Conservation (phyloP, 2,329 filamentous ascomycete genomes). For the Exophiala phaeomuriformis region DNA sequence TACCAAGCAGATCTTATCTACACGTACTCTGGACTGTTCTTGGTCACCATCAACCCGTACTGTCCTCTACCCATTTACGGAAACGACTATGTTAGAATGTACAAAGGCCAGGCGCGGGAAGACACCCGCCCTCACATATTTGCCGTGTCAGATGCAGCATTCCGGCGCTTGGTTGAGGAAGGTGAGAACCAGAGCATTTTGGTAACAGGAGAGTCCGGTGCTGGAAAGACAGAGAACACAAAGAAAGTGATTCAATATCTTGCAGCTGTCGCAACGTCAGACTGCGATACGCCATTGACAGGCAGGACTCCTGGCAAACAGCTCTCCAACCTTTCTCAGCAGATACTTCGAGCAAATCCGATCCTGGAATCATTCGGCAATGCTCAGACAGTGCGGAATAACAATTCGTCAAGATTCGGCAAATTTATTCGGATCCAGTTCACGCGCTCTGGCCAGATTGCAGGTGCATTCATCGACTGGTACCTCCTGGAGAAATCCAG, state of each 20-base stretch:
- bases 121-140: slow-evolving; percentile 97
- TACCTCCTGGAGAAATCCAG: slow-evolving; percentile 97
- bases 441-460: slow-evolving; percentile 76
- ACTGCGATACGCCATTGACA: slow-evolving; percentile 53
- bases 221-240: slow-evolving; percentile 97
- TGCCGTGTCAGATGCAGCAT: slow-evolving; percentile 94
- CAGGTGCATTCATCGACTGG: slow-evolving; percentile 96
- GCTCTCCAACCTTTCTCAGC: slow-evolving; percentile 83
- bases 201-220: slow-evolving; percentile 95
- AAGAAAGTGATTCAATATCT: slow-evolving; percentile 99
- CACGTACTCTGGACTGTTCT: slow-evolving; percentile 92
- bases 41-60: slow-evolving; percentile 96
- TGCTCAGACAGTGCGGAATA: slow-evolving; percentile 93
- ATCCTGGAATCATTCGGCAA: slow-evolving; percentile 98
- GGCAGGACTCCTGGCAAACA: slow-evolving; percentile 55
- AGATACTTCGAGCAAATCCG: slow-evolving; percentile 91
- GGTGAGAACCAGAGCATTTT: slow-evolving; percentile 95
- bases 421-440: slow-evolving; percentile 99
- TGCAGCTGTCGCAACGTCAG: slow-evolving; percentile 77
- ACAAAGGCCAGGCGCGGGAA: slow-evolving; percentile 81
- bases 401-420: slow-evolving; percentile 96
- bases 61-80: slow-evolving; percentile 90
- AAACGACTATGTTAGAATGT: slow-evolving; percentile 97
- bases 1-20: slow-evolving; percentile 95
- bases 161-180: slow-evolving; percentile 90